Evolutionary conservation across 2,329 filamentous ascomycete species (phyloP), one percentile per base, ranked within the genome.

Genomic region (Pestalotiopsis sp.): DNA sequence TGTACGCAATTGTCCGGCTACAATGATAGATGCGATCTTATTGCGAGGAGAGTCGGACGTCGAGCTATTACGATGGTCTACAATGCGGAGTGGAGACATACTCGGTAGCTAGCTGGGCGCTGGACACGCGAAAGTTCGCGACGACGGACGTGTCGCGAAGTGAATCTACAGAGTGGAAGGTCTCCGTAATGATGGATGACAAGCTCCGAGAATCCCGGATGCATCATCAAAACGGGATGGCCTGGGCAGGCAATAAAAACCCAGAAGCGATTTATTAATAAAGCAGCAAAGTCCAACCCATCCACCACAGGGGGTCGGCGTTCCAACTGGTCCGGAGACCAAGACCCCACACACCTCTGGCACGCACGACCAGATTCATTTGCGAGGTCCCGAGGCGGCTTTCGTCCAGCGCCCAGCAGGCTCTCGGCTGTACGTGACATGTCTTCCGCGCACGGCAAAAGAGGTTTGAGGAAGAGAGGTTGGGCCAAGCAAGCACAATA

Each of bases 241-340:
- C 45, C 45, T 52, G 45, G 31, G 17, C 45, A 52, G 45, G 45
- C 20, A 52, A 52, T 52, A 20, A 52, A n/a, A 52, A 52, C 20
- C 45, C 57, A 59, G 57, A 59, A 36, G 25, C 57, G 57, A 59
- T 59, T 52, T 17, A 52, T n/a, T n/a, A 9, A 52, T 9, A 52
- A 20, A 20, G 31, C 31, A 36, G 31, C 31, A 36, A 36, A 36
- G 31, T 36, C 31, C 31, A 36, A 36, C 31, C 31, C 31, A 36
- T 36, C 31, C 59, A 62, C 25, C 59, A 38, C 17, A 31, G 45
- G 41, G 45, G 59, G 27, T 64, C 61, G 61, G 61, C 39, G 61
- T 20, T 64, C 59, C 61, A 49, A 49, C 61, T 64, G 61, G 39
- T 64, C 61, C 61, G 61, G 61, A 49, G 39, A 39, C 45, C 39